These are phyloP conservation scores for Achlya hypogyna DNA, from an alignment of 352 stramenopile genomes.

Conservation along the genomic window DNA sequence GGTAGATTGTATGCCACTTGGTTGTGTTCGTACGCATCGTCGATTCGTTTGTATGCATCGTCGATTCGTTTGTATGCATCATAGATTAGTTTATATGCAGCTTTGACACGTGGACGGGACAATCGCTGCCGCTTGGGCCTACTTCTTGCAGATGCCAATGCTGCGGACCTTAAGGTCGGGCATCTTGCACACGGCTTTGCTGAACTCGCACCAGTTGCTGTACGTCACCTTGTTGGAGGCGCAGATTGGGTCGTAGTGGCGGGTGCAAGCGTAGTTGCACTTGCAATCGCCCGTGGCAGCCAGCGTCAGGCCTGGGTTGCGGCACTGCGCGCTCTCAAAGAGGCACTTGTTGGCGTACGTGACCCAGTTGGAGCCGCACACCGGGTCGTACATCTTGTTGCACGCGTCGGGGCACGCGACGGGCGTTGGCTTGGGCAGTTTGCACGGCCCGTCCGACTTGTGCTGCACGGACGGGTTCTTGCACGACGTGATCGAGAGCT, in stretches of 20 bases:
- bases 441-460: background rate
- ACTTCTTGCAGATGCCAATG: background rate
- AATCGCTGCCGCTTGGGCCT: too few relatives aligned
- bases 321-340: slow-evolving; percentile 30
- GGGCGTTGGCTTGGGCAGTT: slow-evolving; percentile 14
- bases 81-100: too few relatives aligned
- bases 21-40: too few relatives aligned
- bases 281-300: slow-evolving; percentile 36
- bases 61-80: too few relatives aligned
- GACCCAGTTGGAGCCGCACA: slow-evolving; percentile 39
- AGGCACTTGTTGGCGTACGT: slow-evolving; percentile 41
- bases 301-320: slow-evolving; percentile 26
- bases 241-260: background rate
- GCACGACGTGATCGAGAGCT: slow-evolving; percentile 29
- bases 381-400: slow-evolving; percentile 30
- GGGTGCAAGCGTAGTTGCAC: background rate
- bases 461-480: slow-evolving; percentile 26
- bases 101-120: too few relatives aligned
- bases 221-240: background rate
- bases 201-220: background rate
- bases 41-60: too few relatives aligned
- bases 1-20: too few relatives aligned
- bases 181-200: background rate
- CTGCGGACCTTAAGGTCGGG: background rate
- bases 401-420: slow-evolving; percentile 23